Base-by-base conservation (phyloP, 805 yeast genomes). In the Pichia insulana region DNA sequence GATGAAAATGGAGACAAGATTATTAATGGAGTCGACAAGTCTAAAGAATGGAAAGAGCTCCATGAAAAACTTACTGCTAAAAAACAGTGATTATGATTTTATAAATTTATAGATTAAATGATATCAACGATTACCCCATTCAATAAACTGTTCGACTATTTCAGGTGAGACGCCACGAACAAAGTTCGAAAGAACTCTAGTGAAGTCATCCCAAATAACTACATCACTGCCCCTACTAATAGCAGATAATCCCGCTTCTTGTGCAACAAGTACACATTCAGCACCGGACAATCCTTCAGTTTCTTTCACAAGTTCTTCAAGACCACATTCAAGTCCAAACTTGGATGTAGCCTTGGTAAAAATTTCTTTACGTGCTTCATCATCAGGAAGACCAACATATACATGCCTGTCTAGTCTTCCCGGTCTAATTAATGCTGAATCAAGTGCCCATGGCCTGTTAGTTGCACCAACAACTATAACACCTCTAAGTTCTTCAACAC, bases 281-380 rank as follows among this genome's bases (percentile, higher is more conserved):
- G 97, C 96, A 30, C 99, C 99, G 0, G 97, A 88, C 55, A 95
- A 88, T 0, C 98, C 97, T 0, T 83, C 90, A 0, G 96, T 84
- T 6, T 64, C 54, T 2, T 52, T 60, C 0, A 95, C 88, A 10
- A 86, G 62, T 9, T 58, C 63, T 1, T 65, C 19, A 85, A 58
- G 15, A 58, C 39, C 1, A 28, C 26, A 18, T 73, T 73, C 5
- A 32, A 13, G 16, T 25, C 41, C 60, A 73, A 92, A 90, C 38
- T 77, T 76, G 32, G 62, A 58, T 20, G 90, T 77, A 46, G 80
- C 76, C 50, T 88, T 88, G 38, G 66, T 64, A 45, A 92, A 61
- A 17, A 92, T 90, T 56, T 86, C 88, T 36, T 76, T 58, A 43
- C 97, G 71, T 0, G 97, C 96, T 2, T 71, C 78, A 40, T 54